Percentiles rank a stretch among this genome's conserved stretches.
phyloP scores from a whole-genome alignment of 1,284 basidiomycete genomes.

The Ustilago trichophora region DNA sequence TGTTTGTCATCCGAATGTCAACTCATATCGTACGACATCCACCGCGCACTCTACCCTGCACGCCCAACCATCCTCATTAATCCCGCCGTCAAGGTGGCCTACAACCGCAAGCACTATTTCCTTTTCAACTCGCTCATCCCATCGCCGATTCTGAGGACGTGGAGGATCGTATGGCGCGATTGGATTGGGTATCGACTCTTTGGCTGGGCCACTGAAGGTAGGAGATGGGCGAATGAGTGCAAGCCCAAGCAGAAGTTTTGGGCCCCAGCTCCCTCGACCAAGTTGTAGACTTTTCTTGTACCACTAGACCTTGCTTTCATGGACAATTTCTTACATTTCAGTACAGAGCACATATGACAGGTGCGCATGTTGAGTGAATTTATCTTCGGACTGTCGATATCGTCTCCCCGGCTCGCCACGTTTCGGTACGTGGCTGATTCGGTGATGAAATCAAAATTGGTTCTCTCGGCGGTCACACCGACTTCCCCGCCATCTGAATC shows the following conservation, averaged over 20 bases:
- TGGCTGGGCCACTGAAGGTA: conserved; percentile 44
- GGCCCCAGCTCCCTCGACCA: background rate
- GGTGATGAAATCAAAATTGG: no score
- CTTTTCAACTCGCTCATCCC: conserved; percentile 38
- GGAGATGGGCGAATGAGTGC: conserved; percentile 29
- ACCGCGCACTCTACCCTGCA: conserved; percentile 69
- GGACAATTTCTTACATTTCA: no score
- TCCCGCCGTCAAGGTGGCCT: conserved; percentile 62
- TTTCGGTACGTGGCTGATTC: no score
- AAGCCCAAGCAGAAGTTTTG: conserved; percentile 13
- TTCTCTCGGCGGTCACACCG: no score
- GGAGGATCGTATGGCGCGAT: conserved; percentile 55
- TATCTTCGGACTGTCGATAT: no score
- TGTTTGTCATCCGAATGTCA: conserved; percentile 73
- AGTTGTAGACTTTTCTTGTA: background rate
- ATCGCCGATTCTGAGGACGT: conserved; percentile 42
- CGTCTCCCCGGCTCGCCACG: no score
- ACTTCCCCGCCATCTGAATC: no score
- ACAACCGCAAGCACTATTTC: conserved; percentile 44
- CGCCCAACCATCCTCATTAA: conserved; percentile 70
- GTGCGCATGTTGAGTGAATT: no score
- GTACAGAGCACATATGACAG: no score
- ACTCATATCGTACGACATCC: conserved; percentile 72
- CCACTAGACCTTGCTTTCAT: no score
- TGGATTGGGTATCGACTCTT: conserved; percentile 42